Conservation (phyloP, 2,329 filamentous ascomycete species). For the Alternaria triticimaculans region DNA sequence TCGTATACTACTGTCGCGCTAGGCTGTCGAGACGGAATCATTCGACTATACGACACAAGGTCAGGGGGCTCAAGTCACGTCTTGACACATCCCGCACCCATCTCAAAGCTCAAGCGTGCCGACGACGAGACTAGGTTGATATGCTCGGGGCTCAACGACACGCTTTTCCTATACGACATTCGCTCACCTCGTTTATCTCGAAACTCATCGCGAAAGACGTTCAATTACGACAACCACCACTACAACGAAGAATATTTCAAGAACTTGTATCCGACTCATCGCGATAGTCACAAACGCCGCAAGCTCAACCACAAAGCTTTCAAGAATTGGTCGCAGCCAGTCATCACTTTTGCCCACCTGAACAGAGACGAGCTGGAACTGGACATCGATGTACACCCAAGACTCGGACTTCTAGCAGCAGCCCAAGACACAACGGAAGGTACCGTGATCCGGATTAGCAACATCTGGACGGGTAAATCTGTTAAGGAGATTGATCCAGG, state of each 20-base stretch:
- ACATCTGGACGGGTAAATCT: slow-evolving; percentile 40
- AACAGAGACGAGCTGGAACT: slow-evolving; percentile 35
- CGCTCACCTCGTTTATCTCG: slow-evolving; percentile 23
- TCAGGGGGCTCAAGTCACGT: slow-evolving; percentile 30
- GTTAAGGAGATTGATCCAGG: slow-evolving; percentile 27
- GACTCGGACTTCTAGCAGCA: slow-evolving; percentile 44
- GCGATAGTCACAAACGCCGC: slow-evolving; percentile 19
- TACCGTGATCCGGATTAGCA: slow-evolving; percentile 36
- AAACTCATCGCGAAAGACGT: not conserved
- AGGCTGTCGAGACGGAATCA: slow-evolving; percentile 42
- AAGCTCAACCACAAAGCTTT: slow-evolving; percentile 14
- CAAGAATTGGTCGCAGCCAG: slow-evolving; percentile 31
- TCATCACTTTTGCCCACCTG: slow-evolving; percentile 35
- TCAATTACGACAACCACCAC: slow-evolving; percentile 12
- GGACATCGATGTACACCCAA: slow-evolving; percentile 37
- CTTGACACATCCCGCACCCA: slow-evolving; percentile 34
- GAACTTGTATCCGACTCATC: slow-evolving; percentile 8
- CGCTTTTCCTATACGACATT: slow-evolving; percentile 42
- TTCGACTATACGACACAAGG: slow-evolving; percentile 44
- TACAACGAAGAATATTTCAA: slow-evolving; percentile 26
- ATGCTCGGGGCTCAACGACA: slow-evolving; percentile 35
- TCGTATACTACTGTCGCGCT: slow-evolving; percentile 36
- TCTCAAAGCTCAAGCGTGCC: slow-evolving; percentile 31
- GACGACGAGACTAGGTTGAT: slow-evolving; percentile 37
- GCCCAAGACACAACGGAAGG: slow-evolving; percentile 29